Evolutionary conservation across 495 filamentous ascomycete species (phyloP), one percentile per base, ranked within the genome.

Genomic region (Xylaria palmicola): DNA sequence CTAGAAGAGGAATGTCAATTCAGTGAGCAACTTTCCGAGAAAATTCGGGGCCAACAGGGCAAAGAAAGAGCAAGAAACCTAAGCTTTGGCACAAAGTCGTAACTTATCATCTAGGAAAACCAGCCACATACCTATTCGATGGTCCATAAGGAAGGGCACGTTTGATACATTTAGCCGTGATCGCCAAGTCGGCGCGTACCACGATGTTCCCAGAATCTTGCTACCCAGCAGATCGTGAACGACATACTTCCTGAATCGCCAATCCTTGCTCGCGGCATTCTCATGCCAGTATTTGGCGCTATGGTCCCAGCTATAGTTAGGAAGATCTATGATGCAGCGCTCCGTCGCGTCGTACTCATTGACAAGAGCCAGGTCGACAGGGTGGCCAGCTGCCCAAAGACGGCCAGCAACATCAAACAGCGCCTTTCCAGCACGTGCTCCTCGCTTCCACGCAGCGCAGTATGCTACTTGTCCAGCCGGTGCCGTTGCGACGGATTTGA

Each of bases 391-490:
- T 8, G 6, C 22, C 4, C 51, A 51, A 26, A 57, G 12, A 3
- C 8, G 24, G 1, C 52, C 60, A 2, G 53, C 41, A 4, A 52
- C 8, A 22, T 44, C 37, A 37, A 34, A 45, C 0, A 63, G 19
- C 2, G 51, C 29, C 3, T 9, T 65, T 3, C 64, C 17, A 0
- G 63, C 70, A 1, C 68, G 64, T 0, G 62, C 49, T 6, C 64
- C 70, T 0, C 77, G 71, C 6, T 67, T 58, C 4, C 75, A 55
- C 0, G 71, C 47, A 0, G 73, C 45, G 0, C 65, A 36, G 72
- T 81, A 50, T 1, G 26, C 0, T 6, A 50, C 12, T 15, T 50
- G n/a, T 22, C n/a, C 6, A 1, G 26, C 27, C 26, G 2, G 1
- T n/a, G n/a, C n/a, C n/a, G n/a, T n/a, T 12, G 47, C 1, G 4